Conservation (phyloP, 139 green algal genomes). For the Mesostigma viride region DNA sequence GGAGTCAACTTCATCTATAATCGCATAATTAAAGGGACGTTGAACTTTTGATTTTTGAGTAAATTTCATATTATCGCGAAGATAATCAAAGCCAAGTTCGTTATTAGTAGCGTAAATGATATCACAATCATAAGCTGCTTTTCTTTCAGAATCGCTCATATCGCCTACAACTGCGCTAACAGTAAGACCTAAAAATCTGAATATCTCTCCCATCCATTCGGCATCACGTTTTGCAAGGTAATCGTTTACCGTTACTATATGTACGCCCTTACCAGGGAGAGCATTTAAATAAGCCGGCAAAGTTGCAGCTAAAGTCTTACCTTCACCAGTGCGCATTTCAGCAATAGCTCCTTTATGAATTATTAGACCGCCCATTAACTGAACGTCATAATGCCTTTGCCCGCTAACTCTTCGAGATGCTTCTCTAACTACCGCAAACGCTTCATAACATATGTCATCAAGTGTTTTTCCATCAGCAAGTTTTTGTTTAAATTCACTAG, state of each 20-base stretch:
- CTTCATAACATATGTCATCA: constrained; percentile 42
- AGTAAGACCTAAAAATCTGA: constrained; percentile 64
- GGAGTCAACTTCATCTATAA: constrained; percentile 73
- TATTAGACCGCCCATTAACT: constrained; percentile 68
- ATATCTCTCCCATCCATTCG: constrained; percentile 74
- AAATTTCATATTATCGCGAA: constrained; percentile 23
- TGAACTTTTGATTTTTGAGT: neutral
- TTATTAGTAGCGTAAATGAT: constrained; percentile 76
- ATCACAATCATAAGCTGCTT: constrained; percentile 34
- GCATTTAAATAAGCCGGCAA: constrained; percentile 73
- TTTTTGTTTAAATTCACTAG: neutral
- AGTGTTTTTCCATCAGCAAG: constrained; percentile 30
- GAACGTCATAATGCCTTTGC: constrained; percentile 76
- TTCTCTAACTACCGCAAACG: constrained; percentile 56
- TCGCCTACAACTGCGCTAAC: constrained; percentile 39
- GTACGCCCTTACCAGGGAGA: constrained; percentile 31
- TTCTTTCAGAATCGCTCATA: neutral
- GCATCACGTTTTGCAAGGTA: constrained; percentile 76
- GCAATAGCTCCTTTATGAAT: constrained; percentile 74
- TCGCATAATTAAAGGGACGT: constrained; percentile 15
- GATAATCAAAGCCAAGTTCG: constrained; percentile 66
- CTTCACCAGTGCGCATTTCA: constrained; percentile 87
- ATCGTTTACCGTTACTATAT: constrained; percentile 61
- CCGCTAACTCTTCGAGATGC: constrained; percentile 58
- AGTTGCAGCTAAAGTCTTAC: constrained; percentile 81